These are phyloP conservation scores for Arthromyces matolae DNA, from an alignment of 768 basidiomycete species.

Conservation along the genomic window DNA sequence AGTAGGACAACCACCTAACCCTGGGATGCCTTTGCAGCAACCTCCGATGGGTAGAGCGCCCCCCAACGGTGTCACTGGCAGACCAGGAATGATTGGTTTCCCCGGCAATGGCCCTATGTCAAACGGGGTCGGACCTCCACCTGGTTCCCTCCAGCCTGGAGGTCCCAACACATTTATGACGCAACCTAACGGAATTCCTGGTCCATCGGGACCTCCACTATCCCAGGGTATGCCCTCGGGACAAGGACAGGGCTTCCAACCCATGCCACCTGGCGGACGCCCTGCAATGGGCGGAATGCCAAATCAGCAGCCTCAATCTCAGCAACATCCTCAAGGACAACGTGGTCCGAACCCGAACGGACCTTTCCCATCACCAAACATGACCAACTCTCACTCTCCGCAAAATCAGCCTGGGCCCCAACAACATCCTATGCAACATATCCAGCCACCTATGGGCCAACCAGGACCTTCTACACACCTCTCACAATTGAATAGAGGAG, in stretches of 20 bases:
- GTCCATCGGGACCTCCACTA: constrained; percentile 21
- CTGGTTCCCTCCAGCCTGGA: constrained; percentile 17
- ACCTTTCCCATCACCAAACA: constrained; percentile 63
- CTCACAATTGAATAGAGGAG: constrained; percentile 34
- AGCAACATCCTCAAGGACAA: constrained; percentile 28
- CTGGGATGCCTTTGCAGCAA: constrained; percentile 24
- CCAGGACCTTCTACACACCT: constrained; percentile 53
- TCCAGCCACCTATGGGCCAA: constrained; percentile 43
- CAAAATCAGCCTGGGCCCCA: constrained; percentile 37
- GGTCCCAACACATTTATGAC: constrained; percentile 17
- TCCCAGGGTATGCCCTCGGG: constrained; percentile 22
- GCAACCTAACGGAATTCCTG: constrained; percentile 23
- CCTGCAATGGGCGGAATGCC: constrained; percentile 20
- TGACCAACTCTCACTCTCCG: constrained; percentile 59
- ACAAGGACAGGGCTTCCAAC: constrained; percentile 28
- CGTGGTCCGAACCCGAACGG: constrained; percentile 48
- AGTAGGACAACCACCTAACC: constrained; percentile 18
- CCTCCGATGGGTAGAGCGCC: constrained; percentile 22
- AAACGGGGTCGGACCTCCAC: constrained; percentile 25
- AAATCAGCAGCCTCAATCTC: constrained; percentile 14
- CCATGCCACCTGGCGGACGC: constrained; percentile 14
- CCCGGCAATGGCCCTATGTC: constrained; percentile 24
- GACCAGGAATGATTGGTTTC: constrained; percentile 21
- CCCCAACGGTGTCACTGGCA: constrained; percentile 16
- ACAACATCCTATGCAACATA: constrained; percentile 23